phyloP scores from a whole-genome alignment of 108 stramenopile genomes.

The Conticribra guillardii region DNA sequence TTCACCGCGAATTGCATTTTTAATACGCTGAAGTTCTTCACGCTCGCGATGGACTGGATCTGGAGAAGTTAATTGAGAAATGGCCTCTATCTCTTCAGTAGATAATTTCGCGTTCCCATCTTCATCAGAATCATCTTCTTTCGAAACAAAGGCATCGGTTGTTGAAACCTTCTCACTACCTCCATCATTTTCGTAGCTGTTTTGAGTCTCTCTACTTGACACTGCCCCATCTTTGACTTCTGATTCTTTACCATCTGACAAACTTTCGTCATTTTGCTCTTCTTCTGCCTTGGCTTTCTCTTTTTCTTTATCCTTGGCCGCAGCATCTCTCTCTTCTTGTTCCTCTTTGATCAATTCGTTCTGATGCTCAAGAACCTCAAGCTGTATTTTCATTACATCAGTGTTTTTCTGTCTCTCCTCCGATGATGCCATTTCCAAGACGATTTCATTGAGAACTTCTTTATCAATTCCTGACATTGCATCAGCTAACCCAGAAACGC shows the following conservation, averaged over 20 bases:
- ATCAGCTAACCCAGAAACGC: constrained; percentile 85
- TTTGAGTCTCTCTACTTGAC: not conserved
- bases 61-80: constrained; percentile 73
- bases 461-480: constrained; percentile 95
- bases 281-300: constrained; percentile 26
- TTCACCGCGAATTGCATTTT: constrained; percentile 63
- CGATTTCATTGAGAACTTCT: constrained; percentile 94
- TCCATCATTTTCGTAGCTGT: not conserved
- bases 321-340: constrained; percentile 69
- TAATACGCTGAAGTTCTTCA: constrained; percentile 72
- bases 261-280: constrained; percentile 10
- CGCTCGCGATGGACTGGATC: constrained; percentile 84
- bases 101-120: constrained; percentile 64
- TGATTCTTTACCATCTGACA: not conserved
- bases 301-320: constrained; percentile 57
- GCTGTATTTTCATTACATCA: constrained; percentile 79
- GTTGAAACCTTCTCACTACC: constrained; percentile 1
- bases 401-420: constrained; percentile 76
- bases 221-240: not conserved
- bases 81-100: constrained; percentile 82
- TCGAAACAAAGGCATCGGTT: constrained; percentile 14
- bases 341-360: constrained; percentile 82
- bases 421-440: constrained; percentile 91
- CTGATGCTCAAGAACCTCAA: constrained; percentile 80
- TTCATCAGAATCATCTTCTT: constrained; percentile 33